Evolutionary conservation across 1,139 yeast genomes (phyloP), one percentile per base, ranked within the genome.

Genomic region (Geotrichum klebahnii): DNA sequence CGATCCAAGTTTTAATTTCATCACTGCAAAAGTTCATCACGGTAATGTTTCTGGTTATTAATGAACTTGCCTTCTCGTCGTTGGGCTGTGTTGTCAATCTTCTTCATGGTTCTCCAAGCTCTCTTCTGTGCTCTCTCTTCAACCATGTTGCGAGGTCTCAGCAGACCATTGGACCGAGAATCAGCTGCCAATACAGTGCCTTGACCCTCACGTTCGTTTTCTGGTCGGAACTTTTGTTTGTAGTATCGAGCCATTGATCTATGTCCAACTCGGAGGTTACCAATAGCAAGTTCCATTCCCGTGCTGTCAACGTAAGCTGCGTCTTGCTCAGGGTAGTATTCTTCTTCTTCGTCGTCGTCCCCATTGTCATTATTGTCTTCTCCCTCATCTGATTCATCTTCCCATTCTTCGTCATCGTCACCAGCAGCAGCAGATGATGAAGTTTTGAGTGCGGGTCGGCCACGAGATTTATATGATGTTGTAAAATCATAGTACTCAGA

Each of bases 131-230:
- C 74, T 44, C 81, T 79, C 46, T 80, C 71, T 52, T 77, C 78
- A 32, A 66, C 67, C 19, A 67, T 63, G 39, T 66, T 68, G n/a
- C 61, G 58, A n/a, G 61, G 52, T 67, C 66, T 78, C 76, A 62
- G 78, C 78, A 59, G 73, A 71, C 32, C 73, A 66, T 57, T 75
- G 52, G 81, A 84, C 69, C 96, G 80, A 2, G 90, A 79, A 64
- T 90, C 97, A 2, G 96, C 97, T 31, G 97, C 95, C 63, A 87
- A 77, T 26, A 92, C 84, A 0, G 97, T 92, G 58, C 95, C 94
- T 70, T 88, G 96, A 44, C 96, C 97, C 65, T 89, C 96, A 29
- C 83, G 76, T 39, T 84, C 74, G 46, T 79, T 78, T 54, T 85
- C 90, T 1, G 95, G 95, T 50, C 82, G 81, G 59, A 87, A 70